Evolutionary conservation across 768 basidiomycete genomes (phyloP).

Genomic region (Auriscalpium orientale): DNA sequence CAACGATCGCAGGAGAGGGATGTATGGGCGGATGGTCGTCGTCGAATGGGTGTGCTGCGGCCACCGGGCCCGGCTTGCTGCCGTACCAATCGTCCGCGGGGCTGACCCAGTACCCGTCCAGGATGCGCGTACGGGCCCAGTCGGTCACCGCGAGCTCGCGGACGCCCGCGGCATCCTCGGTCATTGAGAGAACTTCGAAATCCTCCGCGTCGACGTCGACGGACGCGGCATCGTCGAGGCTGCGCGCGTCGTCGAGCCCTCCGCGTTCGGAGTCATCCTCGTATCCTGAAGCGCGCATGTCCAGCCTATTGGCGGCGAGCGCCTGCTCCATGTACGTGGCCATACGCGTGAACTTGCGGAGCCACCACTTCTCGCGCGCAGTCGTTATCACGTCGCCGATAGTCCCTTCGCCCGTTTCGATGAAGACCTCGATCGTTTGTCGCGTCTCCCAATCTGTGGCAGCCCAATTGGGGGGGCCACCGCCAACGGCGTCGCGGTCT

Average conservation of each 20-base stretch:
- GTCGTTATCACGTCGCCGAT: conserved; percentile 52
- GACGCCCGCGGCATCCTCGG: conserved; percentile 39
- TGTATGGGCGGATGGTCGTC: conserved; percentile 27
- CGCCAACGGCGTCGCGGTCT: conserved; percentile 55
- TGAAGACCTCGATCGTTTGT: conserved; percentile 59
- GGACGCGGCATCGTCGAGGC: conserved; percentile 23
- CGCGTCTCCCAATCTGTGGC: conserved; percentile 59
- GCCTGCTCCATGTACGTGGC: conserved; percentile 61
- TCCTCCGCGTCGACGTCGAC: conserved; percentile 15
- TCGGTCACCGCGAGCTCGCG: conserved; percentile 55
- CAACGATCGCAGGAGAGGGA: conserved; percentile 40
- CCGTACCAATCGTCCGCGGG: conserved; percentile 66
- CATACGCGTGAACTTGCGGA: conserved; percentile 56
- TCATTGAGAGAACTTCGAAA: conserved; percentile 28
- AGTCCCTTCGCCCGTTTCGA: conserved; percentile 66
- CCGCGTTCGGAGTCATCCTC: conserved; percentile 24
- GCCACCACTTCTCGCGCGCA: conserved; percentile 67
- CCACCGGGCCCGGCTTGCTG: conserved; percentile 20
- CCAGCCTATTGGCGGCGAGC: conserved; percentile 43
- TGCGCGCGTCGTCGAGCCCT: conserved; percentile 30
- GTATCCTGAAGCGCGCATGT: conserved; percentile 28
- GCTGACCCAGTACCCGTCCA: conserved; percentile 71
- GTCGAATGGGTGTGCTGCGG: conserved; percentile 40
- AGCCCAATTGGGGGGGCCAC: conserved; percentile 21
- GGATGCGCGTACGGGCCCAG: conserved; percentile 63